Base-by-base conservation (phyloP, 495 filamentous ascomycete species). In the Cercophora scortea region DNA sequence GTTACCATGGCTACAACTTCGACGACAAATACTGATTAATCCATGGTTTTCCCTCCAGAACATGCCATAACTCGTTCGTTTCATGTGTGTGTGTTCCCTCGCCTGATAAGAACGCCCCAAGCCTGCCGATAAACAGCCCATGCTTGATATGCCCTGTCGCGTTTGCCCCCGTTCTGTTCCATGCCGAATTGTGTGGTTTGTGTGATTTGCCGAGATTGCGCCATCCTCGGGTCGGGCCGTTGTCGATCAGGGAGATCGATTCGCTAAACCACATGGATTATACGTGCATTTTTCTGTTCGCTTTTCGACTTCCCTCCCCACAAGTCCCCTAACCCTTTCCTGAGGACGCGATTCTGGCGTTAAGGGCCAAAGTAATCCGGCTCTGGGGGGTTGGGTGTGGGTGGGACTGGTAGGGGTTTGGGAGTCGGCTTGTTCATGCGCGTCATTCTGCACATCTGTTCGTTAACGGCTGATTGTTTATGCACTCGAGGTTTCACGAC, bases 341-440 rank as follows among this genome's bases (percentile, higher is more conserved):
- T 8, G 42, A 35, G 9, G 32, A 10, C 10, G 17, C 25, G 2
- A 2, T 25, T 25, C 25, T 25, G 25, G 25, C 25, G 25, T 25
- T 25, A 25, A 25, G 25, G 25, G 25, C 25, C 25, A 25, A 25
- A 25, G 25, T 50, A 56, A 9, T 49, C 55, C 17, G 62, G 60
- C 45, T 59, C 50, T 10, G 64, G 64, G 17, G 64, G 64, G 32
- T 67, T 63, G 2, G 64, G 64, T 2, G 59, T 61, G 3, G 64
- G 64, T 18, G 64, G 64, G 16, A 10, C 49, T 11, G 64, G 64
- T 41, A 52, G 58, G 13, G 64, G 64, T 17, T 54, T 55, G 13
- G 64, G 64, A 32, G 59, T 56, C 11, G 64, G 64, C 51, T 61
- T 67, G 12, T 47, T 50, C 42, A 42, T 36, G 42, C 41, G 47